These are phyloP conservation scores for Pleurozium schreberi DNA, from an alignment of 225 moss, liverwort and hornwort species.

Conservation along the genomic window DNA sequence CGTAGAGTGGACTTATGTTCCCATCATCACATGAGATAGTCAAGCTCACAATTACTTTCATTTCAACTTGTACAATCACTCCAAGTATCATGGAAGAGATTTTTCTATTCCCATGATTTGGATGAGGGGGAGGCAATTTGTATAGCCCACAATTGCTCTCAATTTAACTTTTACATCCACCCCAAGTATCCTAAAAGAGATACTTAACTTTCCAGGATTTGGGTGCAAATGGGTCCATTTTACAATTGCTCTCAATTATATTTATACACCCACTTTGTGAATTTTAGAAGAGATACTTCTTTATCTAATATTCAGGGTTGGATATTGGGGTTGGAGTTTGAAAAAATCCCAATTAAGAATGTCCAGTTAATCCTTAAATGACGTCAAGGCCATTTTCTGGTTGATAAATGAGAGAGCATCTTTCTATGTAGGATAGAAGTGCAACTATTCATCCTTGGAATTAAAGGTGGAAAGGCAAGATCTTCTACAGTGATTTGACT, in stretches of 20 bases:
- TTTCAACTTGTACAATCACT: background rate
- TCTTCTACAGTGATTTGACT: too few relatives aligned
- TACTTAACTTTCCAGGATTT: background rate
- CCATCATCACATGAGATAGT: too few relatives aligned
- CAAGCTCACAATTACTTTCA: background rate
- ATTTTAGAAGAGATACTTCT: accelerated
- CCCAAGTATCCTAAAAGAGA: accelerated
- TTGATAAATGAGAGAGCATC: too few relatives aligned
- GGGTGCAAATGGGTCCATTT: background rate
- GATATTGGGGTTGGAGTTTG: too few relatives aligned
- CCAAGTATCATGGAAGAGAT: accelerated
- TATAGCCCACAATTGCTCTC: background rate
- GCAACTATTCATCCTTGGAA: too few relatives aligned
- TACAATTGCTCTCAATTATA: too few relatives aligned
- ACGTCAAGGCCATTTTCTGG: too few relatives aligned
- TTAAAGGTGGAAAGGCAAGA: too few relatives aligned
- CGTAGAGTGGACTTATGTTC: accelerated
- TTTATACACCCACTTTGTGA: accelerated
- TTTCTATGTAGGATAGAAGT: too few relatives aligned
- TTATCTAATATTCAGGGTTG: accelerated
- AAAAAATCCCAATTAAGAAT: background rate
- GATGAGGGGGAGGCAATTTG: background rate
- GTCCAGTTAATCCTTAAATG: too few relatives aligned
- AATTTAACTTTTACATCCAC: background rate
- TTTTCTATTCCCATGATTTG: accelerated